These are phyloP conservation scores for Suillus fuscotomentosus DNA, from an alignment of 768 basidiomycete species.

Conservation along the genomic window DNA sequence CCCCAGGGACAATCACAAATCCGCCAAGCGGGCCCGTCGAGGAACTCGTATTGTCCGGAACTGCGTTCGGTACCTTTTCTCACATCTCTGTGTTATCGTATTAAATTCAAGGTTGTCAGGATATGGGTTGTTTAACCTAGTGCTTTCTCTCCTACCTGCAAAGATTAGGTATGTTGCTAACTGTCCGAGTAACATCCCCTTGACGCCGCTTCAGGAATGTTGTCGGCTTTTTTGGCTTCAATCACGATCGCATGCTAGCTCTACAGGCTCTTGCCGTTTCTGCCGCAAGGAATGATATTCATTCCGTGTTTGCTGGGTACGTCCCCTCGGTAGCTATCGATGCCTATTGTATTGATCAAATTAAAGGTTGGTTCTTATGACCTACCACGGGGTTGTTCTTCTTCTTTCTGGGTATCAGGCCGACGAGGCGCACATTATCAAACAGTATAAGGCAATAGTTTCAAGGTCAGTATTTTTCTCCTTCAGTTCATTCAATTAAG, in stretches of 20 bases:
- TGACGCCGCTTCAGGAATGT: conserved; percentile 46
- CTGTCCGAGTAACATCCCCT: neutral
- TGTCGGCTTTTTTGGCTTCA: conserved; percentile 76
- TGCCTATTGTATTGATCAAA: conserved; percentile 5
- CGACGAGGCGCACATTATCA: conserved; percentile 61
- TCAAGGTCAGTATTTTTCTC: conserved; percentile 45
- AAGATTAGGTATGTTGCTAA: conserved; percentile 53
- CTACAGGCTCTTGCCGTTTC: conserved; percentile 68
- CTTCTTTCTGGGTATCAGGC: conserved; percentile 75
- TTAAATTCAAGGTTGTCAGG: conserved; percentile 22
- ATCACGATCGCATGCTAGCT: conserved; percentile 66
- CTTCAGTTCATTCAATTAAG: neutral
- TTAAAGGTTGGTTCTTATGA: conserved; percentile 71
- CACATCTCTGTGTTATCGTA: neutral
- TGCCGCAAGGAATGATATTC: conserved; percentile 65
- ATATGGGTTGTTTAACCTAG: conserved; percentile 75
- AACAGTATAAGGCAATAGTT: conserved; percentile 62
- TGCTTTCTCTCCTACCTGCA: conserved; percentile 73
- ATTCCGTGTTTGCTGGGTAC: conserved; percentile 75
- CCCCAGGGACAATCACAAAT: conserved; percentile 20
- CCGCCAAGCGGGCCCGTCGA: conserved; percentile 58
- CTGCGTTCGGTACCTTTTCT: conserved; percentile 65
- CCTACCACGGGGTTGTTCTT: conserved; percentile 71
- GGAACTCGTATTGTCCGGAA: conserved; percentile 70
- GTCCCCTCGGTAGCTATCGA: conserved; percentile 14